Base-by-base conservation (phyloP, 176 grass and related monocot species). In the Oryza coarctata region DNA sequence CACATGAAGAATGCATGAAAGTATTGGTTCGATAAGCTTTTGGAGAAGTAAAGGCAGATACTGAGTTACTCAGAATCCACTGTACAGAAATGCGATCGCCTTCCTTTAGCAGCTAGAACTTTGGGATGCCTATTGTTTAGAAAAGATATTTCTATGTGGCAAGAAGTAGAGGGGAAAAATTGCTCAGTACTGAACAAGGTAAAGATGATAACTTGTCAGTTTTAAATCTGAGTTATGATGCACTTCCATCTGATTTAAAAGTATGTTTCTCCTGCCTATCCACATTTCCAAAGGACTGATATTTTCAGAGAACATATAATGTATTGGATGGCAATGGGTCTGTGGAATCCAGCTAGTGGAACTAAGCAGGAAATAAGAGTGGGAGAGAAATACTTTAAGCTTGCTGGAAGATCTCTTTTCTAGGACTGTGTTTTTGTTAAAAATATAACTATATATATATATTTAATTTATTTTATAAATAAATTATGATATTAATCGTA, bases 201-300 rank as follows among this genome's bases (percentile, higher is more conserved):
- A 33, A 33, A 33, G 32, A 36, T 5, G 40, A 2, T 34, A 52
- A 68, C 3, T 25, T 68, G 0, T 4, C 64, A 36, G 63, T 49
- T 27, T 12, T 80, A 23, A 80, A 80, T 14, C 17, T 80, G 33
- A 80, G 77, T 52, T 80, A 80, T 39, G 65, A 80, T 80, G 78
- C 32, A 57, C 78, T 80, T 28, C 32, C 78, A 15, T 2, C 45
- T 1, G 14, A 80, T 70, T 49, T 80, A 26, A 23, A 9, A 57
- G 0, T 14, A 26, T 81, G 33, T 20, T 71, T 81, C 30, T 0
- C 15, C 18, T 14, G 65, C 4, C 7, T 71, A n/a, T 81, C 49
- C 1, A 22, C 23, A 9, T 81, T 81, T 11, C 79, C 79, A 0
- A 71, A 81, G 6, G 23, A 60, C 3, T 71, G 1, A 2, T 6